Percentiles rank a stretch among this genome's conserved stretches.
Evolutionary conservation across 345 rosid species (phyloP).

Genomic region (Trapa incisa): DNA sequence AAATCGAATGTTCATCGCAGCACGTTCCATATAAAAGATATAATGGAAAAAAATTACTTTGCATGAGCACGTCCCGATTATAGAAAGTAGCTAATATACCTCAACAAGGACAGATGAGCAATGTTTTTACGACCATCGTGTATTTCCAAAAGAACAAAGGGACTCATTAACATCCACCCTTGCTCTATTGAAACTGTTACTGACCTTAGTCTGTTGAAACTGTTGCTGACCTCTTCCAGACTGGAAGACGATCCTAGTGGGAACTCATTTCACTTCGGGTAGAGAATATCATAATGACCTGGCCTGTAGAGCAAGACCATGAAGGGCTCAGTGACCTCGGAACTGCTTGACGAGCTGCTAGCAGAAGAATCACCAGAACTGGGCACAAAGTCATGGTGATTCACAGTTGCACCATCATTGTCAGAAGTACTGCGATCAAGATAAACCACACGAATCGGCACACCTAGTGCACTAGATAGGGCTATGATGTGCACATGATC

Average conservation of each 20-base stretch:
- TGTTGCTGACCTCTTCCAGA: background rate
- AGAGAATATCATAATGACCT: constrained; percentile 95
- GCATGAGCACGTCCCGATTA: no score
- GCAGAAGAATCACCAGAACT: constrained; percentile 1
- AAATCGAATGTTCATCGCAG: no score
- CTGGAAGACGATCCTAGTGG: background rate
- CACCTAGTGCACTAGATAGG: constrained; percentile 80
- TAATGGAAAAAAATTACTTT: no score
- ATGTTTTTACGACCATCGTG: no score
- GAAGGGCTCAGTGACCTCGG: constrained; percentile 38
- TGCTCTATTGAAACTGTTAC: background rate
- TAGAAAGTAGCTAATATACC: no score
- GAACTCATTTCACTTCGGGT: constrained; percentile 38
- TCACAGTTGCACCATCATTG: constrained; percentile 52
- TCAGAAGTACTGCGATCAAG: constrained; percentile 94
- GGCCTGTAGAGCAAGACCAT: constrained; percentile 89
- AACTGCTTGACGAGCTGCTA: constrained; percentile 19
- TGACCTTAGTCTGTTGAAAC: background rate
- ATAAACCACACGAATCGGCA: constrained; percentile 82
- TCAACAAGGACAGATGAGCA: no score
- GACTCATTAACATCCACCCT: no score
- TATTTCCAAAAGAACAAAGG: no score
- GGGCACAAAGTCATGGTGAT: constrained; percentile 90
- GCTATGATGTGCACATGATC: constrained; percentile 97
- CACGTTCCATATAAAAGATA: no score